A percentile compares a stretch with the other conserved stretches of the same genome.
phyloP scores from a whole-genome alignment of 2,329 filamentous ascomycete species.

The Bipolaris bicolor region DNA sequence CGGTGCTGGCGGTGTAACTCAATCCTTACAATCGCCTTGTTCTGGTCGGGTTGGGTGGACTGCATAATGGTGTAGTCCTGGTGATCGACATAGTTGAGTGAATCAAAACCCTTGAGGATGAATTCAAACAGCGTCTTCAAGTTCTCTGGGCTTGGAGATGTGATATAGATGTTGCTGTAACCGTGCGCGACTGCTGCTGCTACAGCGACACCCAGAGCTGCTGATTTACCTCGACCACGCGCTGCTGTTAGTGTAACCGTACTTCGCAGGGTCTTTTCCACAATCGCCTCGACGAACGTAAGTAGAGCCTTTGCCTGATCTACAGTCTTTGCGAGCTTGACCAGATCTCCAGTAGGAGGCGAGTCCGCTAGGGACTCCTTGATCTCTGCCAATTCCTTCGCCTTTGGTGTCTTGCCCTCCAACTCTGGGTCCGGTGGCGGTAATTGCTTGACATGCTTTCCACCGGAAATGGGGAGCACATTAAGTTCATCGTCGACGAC shows the following conservation, averaged over 20 bases:
- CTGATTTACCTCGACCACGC: constrained; percentile 95
- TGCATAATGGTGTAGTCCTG: constrained; percentile 98
- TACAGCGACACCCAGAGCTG: constrained; percentile 90
- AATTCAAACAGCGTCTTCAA: constrained; percentile 99
- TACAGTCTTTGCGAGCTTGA: constrained; percentile 85
- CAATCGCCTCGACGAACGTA: constrained; percentile 94
- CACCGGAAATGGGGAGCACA: constrained; percentile 94
- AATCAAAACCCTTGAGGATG: constrained; percentile 97
- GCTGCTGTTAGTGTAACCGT: constrained; percentile 93
- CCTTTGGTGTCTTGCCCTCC: constrained; percentile 71
- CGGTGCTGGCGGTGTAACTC: constrained; percentile 94
- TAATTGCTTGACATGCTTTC: constrained; percentile 83
- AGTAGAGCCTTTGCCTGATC: constrained; percentile 97
- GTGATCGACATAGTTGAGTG: constrained; percentile 90
- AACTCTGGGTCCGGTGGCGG: constrained; percentile 77
- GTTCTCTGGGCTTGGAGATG: constrained; percentile 95
- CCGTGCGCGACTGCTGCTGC: constrained; percentile 93
- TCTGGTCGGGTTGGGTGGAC: constrained; percentile 97
- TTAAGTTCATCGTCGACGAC: constrained; percentile 98
- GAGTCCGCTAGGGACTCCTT: constrained; percentile 87
- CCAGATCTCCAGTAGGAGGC: constrained; percentile 82
- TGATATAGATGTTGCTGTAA: constrained; percentile 99
- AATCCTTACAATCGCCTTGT: constrained; percentile 97
- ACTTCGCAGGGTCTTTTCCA: constrained; percentile 91
- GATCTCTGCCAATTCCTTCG: constrained; percentile 79